Base-by-base conservation (phyloP, 2,329 filamentous ascomycete genomes). In the Botrytis aclada region DNA sequence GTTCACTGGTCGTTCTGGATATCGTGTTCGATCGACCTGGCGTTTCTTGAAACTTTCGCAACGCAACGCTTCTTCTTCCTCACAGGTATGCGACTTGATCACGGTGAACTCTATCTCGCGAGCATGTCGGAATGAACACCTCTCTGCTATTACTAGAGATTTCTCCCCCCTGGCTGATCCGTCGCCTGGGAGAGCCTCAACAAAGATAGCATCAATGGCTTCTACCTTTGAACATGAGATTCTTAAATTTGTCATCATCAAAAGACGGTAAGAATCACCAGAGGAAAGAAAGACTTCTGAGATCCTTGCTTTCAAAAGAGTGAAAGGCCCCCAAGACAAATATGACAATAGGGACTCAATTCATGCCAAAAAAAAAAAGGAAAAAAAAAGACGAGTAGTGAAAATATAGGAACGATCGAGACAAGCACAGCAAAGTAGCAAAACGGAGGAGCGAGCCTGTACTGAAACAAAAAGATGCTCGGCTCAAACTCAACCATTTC, bases 61-160 rank as follows among this genome's bases (percentile, higher is more conserved):
- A 7, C 12, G 22, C 25, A n/a, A 7, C 5, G 25, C 47, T 12
- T n/a, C 4, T 51, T 54, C 12, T 25, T 51, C 22, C 25, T n/a
- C 12, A 5, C 20, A 54, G 25, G 25, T 14, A n/a, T 54, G n/a
- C 25, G 5, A 54, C 16, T 51, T 51, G 47, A 51, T n/a, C 0
- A 14, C 6, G 25, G 2, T 51, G 25, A n/a, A n/a, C 10, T n/a
- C 4, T 3, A 7, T n/a, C 10, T 7, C 25, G 4, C 25, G 25
- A 54, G 6, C 2, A 7, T 7, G 47, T 54, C 12, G 10, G 1
- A 7, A 54, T 10, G 1, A 1, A n/a, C 16, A 5, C 16, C 47
- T 54, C 47, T n/a, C 47, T 7, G 1, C 0, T 8, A 0, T 14
- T n/a, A 1, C 12, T n/a, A 7, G 47, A 12, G 0, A 4, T 25